These are phyloP conservation scores for Candida adriatica DNA, from an alignment of 805 yeast species.

Conservation along the genomic window DNA sequence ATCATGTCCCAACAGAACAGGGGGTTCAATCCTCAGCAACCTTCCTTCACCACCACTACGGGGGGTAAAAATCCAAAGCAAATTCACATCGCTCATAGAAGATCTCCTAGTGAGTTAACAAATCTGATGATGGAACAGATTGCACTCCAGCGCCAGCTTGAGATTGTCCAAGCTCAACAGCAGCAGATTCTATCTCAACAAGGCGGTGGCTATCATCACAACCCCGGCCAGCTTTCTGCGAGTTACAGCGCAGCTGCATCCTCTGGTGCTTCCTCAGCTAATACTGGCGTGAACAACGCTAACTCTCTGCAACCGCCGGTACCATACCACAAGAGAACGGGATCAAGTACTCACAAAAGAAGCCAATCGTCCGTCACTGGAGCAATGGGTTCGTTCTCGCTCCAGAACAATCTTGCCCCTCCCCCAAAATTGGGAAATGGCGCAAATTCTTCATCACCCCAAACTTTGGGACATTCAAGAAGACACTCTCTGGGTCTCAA, in stretches of 20 bases:
- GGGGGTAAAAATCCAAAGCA: conserved; percentile 44
- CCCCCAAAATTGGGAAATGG: conserved; percentile 19
- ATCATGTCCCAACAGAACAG: conserved; percentile 10
- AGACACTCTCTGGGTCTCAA: conserved; percentile 88
- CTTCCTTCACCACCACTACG: conserved; percentile 28
- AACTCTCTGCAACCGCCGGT: conserved; percentile 15
- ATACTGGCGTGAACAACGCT: too few species aligned
- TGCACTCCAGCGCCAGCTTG: conserved; percentile 84
- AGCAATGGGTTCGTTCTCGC: conserved; percentile 27
- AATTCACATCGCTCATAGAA: conserved; percentile 91
- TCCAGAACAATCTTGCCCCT: conserved; percentile 19
- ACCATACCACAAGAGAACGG: conserved; percentile 10
- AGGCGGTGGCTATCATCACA: conserved; percentile 5
- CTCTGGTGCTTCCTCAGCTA: conserved; percentile 3
- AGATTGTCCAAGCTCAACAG: conserved; percentile 85
- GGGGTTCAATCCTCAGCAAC: conserved; percentile 14
- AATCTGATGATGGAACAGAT: conserved; percentile 88
- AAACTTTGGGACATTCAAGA: conserved; percentile 64
- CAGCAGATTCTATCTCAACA: conserved; percentile 77
- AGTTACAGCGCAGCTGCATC: conserved; percentile 8
- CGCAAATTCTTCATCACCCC: conserved; percentile 2
- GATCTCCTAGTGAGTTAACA: conserved; percentile 94
- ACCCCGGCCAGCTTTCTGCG: conserved; percentile 5
- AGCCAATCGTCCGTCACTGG: conserved; percentile 38
- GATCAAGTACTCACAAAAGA: conserved; percentile 35